phyloP scores from a whole-genome alignment of 768 basidiomycete genomes.

The Podaxis mareebaensis region DNA sequence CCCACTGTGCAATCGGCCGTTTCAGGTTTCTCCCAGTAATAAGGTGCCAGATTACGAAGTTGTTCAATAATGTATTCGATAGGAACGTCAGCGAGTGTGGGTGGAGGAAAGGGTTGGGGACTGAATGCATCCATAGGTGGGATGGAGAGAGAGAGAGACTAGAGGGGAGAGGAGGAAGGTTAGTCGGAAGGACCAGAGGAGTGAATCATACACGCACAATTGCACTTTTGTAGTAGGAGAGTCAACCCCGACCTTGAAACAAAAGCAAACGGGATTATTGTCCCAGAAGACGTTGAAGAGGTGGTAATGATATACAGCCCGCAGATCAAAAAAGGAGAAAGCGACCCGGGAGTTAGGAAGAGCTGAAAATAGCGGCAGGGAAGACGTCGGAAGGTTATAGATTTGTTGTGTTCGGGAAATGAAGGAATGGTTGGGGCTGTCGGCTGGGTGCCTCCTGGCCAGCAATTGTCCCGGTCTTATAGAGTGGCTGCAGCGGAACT shows the following conservation, averaged over 20 bases:
- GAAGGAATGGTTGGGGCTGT: conserved; percentile 5
- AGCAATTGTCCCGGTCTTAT: conserved; percentile 17
- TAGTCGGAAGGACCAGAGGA: conserved; percentile 21
- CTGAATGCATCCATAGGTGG: conserved; percentile 42
- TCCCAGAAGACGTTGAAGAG: conserved; percentile 7
- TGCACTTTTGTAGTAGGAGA: conserved; percentile 17
- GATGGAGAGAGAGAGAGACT: conserved; percentile 25
- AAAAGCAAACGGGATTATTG: conserved; percentile 18
- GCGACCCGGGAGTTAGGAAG: conserved; percentile 9
- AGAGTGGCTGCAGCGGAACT: neutral
- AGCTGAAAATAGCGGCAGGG: conserved; percentile 20
- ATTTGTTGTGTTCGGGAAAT: conserved; percentile 9
- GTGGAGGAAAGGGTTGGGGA: conserved; percentile 63
- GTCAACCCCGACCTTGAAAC: conserved; percentile 7
- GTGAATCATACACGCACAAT: conserved; percentile 2
- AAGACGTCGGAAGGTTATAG: conserved; percentile 16
- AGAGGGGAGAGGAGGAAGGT: conserved; percentile 37
- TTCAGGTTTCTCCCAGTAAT: conserved; percentile 75
- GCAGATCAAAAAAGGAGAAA: conserved; percentile 12
- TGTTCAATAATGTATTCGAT: conserved; percentile 73
- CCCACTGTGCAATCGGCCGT: conserved; percentile 81
- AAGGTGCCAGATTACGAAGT: conserved; percentile 62
- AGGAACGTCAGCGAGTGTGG: conserved; percentile 62
- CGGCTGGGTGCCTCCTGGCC: conserved; percentile 5
- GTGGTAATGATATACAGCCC: conserved; percentile 6